phyloP scores from a whole-genome alignment of 202 grass and related monocot species.

The Carex arenaria region DNA sequence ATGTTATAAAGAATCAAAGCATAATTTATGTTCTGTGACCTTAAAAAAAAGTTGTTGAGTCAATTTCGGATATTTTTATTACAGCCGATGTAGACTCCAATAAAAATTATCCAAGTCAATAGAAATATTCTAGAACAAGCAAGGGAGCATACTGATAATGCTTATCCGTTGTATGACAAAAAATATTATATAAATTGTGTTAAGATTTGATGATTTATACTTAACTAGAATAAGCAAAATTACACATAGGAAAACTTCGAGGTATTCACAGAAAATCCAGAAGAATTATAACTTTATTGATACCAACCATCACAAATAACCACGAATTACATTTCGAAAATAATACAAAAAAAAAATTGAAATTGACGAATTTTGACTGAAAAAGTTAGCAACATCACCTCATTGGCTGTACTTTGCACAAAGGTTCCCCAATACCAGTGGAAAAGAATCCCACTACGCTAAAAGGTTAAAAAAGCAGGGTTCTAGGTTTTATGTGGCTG shows the following conservation, averaged over 20 bases:
- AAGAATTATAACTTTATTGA: neutral
- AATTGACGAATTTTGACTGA: neutral
- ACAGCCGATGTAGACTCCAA: neutral
- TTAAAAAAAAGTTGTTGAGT: neutral
- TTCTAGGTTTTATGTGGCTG: neutral
- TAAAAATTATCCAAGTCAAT: neutral
- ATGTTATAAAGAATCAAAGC: neutral
- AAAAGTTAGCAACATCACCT: conserved; percentile 2
- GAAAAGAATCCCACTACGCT: conserved; percentile 22
- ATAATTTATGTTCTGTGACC: neutral
- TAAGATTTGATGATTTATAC: too few species aligned
- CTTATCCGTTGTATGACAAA: neutral
- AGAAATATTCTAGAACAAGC: neutral
- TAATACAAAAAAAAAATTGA: neutral
- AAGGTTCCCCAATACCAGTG: neutral
- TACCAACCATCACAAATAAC: neutral
- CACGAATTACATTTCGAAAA: neutral
- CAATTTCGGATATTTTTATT: neutral
- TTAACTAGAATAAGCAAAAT: neutral
- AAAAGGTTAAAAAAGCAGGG: neutral
- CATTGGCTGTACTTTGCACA: neutral
- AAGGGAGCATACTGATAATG: neutral
- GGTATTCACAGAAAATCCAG: neutral
- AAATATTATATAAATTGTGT: neutral
- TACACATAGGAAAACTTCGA: neutral